Base-by-base conservation (phyloP, 495 filamentous ascomycete species). In the Xylaria nigripes region DNA sequence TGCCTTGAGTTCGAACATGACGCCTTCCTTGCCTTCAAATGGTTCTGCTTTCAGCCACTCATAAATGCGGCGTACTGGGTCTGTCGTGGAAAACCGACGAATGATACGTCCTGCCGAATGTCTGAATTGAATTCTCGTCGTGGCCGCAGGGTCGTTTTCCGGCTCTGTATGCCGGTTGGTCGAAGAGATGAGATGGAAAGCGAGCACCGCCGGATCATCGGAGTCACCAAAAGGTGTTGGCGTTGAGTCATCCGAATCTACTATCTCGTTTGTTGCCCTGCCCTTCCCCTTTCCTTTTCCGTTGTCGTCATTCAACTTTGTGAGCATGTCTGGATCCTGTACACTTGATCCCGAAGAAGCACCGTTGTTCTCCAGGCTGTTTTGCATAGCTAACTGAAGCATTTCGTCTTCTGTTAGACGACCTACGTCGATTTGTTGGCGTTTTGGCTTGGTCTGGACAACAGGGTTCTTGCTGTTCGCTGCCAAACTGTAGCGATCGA, bases 331-430 rank as follows among this genome's bases (percentile, higher is more conserved):
- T 0, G 91, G 92, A 66, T 98, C 92, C 54, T 69, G 61, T 21
- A 77, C 66, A 51, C 68, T 73, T 47, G 73, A 61, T 8, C 53
- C 60, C 3, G 60, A 62, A 7, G 58, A 38, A 19, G 50, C 57
- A 49, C 63, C 55, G 36, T 61, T 62, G 48, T 73, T 74, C 38
- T 71, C 83, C 3, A 96, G 73, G 61, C 89, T 95, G 69, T 93
- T 92, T 61, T 88, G 81, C 70, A 98, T 68, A 0, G 94, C 93
- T 77, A 96, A 82, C 67, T 94, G 85, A 62, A 98, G 76, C 90
- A 92, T 92, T 68, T 98, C 90, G 58, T 96, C 91, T 62, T 98
- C 93, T 0, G 89, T 96, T 86, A 98, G 92, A 6, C 85, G 82
- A 45, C 85, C 86, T 24, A 96, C 80, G 59, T 86, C 86, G 46